A percentile compares a stretch with the other conserved stretches of the same genome.
These are phyloP conservation scores for Paulownia fortunei DNA, from an alignment of 257 asterid species.

Conservation along the genomic window DNA sequence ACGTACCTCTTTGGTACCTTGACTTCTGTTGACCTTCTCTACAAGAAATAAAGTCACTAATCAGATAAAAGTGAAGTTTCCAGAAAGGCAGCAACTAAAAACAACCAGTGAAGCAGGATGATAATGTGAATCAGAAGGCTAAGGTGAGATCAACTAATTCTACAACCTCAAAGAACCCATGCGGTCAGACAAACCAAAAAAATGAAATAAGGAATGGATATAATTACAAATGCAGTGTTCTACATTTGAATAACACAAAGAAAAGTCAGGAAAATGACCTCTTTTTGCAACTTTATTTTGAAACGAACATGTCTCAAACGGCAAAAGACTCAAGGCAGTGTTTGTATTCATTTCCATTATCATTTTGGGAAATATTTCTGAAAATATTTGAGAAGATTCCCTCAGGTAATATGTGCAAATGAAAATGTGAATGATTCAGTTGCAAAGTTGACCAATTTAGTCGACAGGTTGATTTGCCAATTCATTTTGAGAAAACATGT, in stretches of 20 bases:
- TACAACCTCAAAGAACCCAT: background rate
- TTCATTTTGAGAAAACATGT: background rate
- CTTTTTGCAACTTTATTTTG: background rate
- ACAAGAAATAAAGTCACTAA: constrained; percentile 44
- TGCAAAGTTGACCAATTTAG: constrained; percentile 1
- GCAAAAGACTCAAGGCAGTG: background rate
- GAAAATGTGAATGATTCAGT: background rate
- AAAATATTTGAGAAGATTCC: background rate
- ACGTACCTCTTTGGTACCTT: constrained; percentile 61
- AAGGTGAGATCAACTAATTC: background rate
- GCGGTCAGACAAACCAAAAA: background rate
- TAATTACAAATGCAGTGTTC: background rate
- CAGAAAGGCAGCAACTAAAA: constrained; percentile 14
- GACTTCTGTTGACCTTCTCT: constrained; percentile 63
- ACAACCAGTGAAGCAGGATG: constrained; percentile 19
- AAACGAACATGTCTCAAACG: background rate
- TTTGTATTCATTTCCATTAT: background rate
- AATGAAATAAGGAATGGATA: background rate
- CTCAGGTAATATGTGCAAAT: background rate
- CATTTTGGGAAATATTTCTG: background rate
- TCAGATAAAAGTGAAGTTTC: constrained; percentile 35
- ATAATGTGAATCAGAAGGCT: background rate
- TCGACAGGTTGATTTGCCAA: background rate
- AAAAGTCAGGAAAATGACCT: background rate
- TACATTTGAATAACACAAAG: background rate